Conservation (phyloP, 2,329 filamentous ascomycete genomes). For the Xylaria sp. region DNA sequence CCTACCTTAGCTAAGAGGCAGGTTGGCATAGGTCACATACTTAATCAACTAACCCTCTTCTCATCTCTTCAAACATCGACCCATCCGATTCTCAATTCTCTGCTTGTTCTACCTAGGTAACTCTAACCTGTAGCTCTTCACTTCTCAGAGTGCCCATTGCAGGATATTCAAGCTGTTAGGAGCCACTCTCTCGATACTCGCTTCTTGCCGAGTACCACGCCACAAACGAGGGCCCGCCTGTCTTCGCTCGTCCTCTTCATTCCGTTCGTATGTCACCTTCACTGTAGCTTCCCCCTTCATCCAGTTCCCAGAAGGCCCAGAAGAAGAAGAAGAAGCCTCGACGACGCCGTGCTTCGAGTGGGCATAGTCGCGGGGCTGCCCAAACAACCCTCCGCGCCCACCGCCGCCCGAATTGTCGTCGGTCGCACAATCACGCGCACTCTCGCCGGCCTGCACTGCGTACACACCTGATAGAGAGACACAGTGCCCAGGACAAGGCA, state of each 20-base stretch:
- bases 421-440: conserved; percentile 37
- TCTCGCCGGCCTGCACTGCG: conserved; percentile 32
- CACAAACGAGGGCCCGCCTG: background rate
- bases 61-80: conserved; percentile 7
- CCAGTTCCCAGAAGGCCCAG: background rate
- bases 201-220: conserved; percentile 3
- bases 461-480: conserved; percentile 27
- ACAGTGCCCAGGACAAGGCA: conserved; percentile 37
- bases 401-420: conserved; percentile 30
- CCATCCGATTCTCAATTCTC: background rate
- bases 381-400: conserved; percentile 35
- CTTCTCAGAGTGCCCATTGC: conserved; percentile 2
- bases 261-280: conserved; percentile 8
- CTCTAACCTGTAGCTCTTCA: background rate
- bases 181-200: background rate
- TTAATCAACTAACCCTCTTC: conserved; percentile 6
- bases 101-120: background rate
- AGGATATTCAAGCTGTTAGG: background rate
- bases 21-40: background rate
- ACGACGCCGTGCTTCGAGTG: conserved; percentile 10
- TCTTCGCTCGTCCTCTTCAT: background rate
- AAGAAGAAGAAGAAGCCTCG: background rate
- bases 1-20: background rate
- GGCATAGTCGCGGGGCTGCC: conserved; percentile 27
- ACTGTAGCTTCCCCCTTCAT: background rate